Conservation (phyloP, 306 rosid genomes). For the Quercus agrifolia region DNA sequence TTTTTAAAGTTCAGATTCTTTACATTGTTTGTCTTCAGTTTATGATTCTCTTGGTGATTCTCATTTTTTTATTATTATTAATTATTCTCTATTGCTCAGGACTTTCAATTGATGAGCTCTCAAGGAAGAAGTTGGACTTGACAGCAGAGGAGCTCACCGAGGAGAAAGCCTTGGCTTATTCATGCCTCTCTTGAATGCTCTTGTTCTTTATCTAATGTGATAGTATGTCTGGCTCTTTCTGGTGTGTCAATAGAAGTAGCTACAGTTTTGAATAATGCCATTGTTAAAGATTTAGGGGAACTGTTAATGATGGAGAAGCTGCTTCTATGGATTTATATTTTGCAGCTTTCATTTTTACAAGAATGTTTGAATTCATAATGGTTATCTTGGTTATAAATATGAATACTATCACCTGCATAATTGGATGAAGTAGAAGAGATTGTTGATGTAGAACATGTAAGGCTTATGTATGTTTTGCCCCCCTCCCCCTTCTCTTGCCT, state of each 20-base stretch:
- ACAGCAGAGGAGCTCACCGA: slow-evolving; percentile 81
- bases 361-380: slow-evolving; percentile 23
- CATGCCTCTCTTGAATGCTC: slow-evolving; percentile 65
- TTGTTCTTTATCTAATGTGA: not conserved
- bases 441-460: not conserved
- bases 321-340: slow-evolving; percentile 25
- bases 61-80: not conserved
- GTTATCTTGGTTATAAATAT: not conserved
- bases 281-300: slow-evolving; percentile 30
- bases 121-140: slow-evolving; percentile 86
- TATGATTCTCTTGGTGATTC: not conserved
- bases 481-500: not conserved
- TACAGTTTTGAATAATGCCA: slow-evolving; percentile 59
- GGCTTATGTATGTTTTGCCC: not conserved
- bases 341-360: slow-evolving; percentile 18
- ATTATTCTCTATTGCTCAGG: slow-evolving; percentile 36
- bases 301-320: slow-evolving; percentile 36
- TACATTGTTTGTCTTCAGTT: not conserved
- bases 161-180: slow-evolving; percentile 90
- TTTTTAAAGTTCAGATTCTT: not conserved
- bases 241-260: slow-evolving; percentile 26
- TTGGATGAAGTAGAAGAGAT: not conserved
- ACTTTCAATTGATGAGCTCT: slow-evolving; percentile 74
- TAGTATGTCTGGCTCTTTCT: slow-evolving; percentile 12
- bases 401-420: not conserved